These are phyloP conservation scores for Tolypocladium tropicale DNA, from an alignment of 2,329 filamentous ascomycete species.

Conservation along the genomic window DNA sequence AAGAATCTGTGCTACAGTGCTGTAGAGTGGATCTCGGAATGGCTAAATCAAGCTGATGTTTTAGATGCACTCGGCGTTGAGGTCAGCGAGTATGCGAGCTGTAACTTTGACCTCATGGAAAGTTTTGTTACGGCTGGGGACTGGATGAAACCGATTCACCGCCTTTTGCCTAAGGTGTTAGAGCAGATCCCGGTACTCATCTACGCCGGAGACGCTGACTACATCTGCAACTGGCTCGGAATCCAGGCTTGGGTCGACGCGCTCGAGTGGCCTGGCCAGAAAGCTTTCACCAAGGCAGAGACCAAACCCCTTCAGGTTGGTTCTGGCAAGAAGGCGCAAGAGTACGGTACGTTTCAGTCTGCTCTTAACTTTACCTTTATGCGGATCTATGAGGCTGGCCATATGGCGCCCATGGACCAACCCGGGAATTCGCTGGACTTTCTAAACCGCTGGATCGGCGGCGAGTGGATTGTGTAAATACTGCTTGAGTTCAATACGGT, in stretches of 20 bases:
- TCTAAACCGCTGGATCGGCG: slow-evolving; percentile 86
- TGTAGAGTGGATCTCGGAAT: slow-evolving; percentile 78
- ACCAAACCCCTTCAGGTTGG: slow-evolving; percentile 59
- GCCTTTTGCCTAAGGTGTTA: slow-evolving; percentile 73
- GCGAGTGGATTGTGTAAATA: slow-evolving; percentile 58
- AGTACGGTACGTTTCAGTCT: slow-evolving; percentile 73
- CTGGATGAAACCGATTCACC: slow-evolving; percentile 98
- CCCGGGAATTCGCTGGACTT: slow-evolving; percentile 84
- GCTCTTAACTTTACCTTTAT: slow-evolving; percentile 92
- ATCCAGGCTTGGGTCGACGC: slow-evolving; percentile 93
- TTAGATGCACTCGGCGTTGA: slow-evolving; percentile 84
- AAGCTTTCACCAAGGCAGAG: slow-evolving; percentile 63
- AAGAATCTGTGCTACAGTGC: slow-evolving; percentile 88
- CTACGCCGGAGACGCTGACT: slow-evolving; percentile 85
- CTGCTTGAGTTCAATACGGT: too few relatives aligned
- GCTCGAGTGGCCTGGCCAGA: slow-evolving; percentile 86
- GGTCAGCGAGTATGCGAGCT: slow-evolving; percentile 82
- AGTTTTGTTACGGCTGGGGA: slow-evolving; percentile 97
- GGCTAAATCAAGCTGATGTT: slow-evolving; percentile 75
- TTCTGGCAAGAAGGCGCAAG: slow-evolving; percentile 22
- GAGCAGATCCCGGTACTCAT: slow-evolving; percentile 89
- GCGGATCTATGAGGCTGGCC: slow-evolving; percentile 77
- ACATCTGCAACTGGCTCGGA: slow-evolving; percentile 96
- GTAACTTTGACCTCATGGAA: slow-evolving; percentile 98
- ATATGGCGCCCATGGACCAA: slow-evolving; percentile 98